Base-by-base conservation (phyloP, 2,329 filamentous ascomycete genomes). In the Phialophora expanda region DNA sequence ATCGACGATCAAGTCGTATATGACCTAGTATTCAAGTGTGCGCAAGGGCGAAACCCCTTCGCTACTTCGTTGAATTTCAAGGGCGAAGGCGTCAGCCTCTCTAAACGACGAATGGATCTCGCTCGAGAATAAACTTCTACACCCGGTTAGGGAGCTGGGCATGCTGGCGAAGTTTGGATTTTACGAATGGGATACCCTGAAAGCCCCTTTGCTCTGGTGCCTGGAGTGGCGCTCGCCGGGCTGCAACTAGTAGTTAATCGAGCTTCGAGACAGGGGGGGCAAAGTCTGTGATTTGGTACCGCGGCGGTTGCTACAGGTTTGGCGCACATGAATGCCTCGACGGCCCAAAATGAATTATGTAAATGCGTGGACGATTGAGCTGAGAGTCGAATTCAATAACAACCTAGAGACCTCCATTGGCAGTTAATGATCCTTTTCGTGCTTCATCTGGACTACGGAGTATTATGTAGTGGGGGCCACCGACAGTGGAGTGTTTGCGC, bases 331-430 rank as follows among this genome's bases (percentile, higher is more conserved):
- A n/a, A n/a, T 28, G 24, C 30, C 26, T 46, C 46, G 26, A 32
- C 6, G 56, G 56, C 22, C 41, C 56, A 46, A 50, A 51, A 51
- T 26, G 48, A 51, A 9, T 24, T 26, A 51, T 28, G 48, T 44
- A 51, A 51, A 51, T 26, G 22, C 22, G 48, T 26, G 48, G 48
- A 26, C 48, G 24, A 24, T 51, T 44, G 48, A 51, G 48, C 48
- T 20, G 14, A 44, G 38, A n/a, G 2, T n/a, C 38, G 17, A 5
- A 44, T 44, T 44, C 38, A 44, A 8, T 17, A n/a, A n/a, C 17
- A n/a, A n/a, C 14, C 7, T 44, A 44, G 17, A n/a, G 38, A n/a
- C 38, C 6, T 44, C 38, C 38, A 8, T n/a, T 17, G 6, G 38
- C 38, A 20, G 17, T 20, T n/a, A 44, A 44, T 44, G 38, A 44